phyloP scores from a whole-genome alignment of 2,329 filamentous ascomycete species.

The Sclerotinia borealis region DNA sequence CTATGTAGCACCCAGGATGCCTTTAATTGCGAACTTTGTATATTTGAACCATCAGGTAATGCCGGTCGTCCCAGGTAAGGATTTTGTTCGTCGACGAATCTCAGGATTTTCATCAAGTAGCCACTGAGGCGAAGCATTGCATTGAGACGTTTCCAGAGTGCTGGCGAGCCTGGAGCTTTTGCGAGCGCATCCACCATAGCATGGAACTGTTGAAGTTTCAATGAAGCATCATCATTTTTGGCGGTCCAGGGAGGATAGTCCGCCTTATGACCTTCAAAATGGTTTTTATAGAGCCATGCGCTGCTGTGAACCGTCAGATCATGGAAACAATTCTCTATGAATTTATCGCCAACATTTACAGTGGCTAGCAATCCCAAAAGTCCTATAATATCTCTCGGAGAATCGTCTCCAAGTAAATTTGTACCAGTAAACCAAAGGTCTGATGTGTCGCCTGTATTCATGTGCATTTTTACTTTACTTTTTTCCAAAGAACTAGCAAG shows the following conservation, averaged over 20 bases:
- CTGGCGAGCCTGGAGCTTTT: not conserved
- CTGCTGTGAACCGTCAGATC: not conserved
- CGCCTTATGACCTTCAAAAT: conserved; percentile 1
- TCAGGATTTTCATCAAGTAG: not conserved
- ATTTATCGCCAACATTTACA: not conserved
- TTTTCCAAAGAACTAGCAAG: not conserved
- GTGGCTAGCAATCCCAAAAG: not conserved
- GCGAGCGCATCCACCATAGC: not conserved
- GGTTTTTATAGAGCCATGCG: not conserved
- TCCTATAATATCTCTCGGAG: not conserved
- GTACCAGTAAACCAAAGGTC: not conserved
- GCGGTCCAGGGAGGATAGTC: conserved; percentile 1
- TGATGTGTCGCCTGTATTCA: not conserved
- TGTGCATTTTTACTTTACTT: no score
- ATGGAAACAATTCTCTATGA: not conserved
- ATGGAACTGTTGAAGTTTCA: not conserved
- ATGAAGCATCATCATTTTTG: not conserved
- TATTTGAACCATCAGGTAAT: conserved; percentile 11
- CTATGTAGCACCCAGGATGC: conserved; percentile 16
- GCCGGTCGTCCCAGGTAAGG: not conserved
- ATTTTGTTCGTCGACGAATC: conserved; percentile 4
- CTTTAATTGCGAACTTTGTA: not conserved
- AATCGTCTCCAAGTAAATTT: not conserved
- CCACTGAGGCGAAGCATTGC: conserved; percentile 1
- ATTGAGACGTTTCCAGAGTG: not conserved